A percentile compares a stretch with the other conserved stretches of the same genome.
These are phyloP conservation scores for Fonsecaea multimorphosa DNA, from an alignment of 2,329 filamentous ascomycete species.

Conservation along the genomic window DNA sequence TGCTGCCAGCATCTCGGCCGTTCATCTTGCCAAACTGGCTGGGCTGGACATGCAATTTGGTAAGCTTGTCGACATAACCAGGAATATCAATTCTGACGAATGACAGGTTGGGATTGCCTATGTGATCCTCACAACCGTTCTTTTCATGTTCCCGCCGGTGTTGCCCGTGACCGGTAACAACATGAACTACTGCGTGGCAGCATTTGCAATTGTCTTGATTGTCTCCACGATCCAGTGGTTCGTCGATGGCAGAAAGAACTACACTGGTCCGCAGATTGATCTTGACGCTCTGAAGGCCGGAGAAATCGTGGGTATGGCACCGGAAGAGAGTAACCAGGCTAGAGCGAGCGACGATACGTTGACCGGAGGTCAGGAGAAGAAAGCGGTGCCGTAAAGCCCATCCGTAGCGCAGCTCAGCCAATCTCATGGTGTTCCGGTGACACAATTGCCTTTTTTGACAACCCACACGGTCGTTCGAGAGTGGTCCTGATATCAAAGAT, in stretches of 20 bases:
- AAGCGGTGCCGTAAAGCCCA: neutral
- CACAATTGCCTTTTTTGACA: neutral
- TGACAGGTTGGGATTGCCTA: constrained; percentile 64
- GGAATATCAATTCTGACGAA: constrained; percentile 26
- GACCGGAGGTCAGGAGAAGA: constrained; percentile 14
- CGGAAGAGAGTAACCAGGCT: constrained; percentile 19
- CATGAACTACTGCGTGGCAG: constrained; percentile 67
- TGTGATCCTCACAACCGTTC: constrained; percentile 71
- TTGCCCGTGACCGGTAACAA: constrained; percentile 68
- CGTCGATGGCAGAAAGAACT: constrained; percentile 67
- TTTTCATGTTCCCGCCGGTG: constrained; percentile 76
- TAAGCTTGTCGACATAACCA: constrained; percentile 41
- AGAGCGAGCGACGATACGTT: constrained; percentile 24
- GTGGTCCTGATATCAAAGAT: neutral
- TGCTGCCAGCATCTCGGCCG: constrained; percentile 64
- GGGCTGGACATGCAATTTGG: constrained; percentile 66
- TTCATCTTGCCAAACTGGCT: constrained; percentile 63
- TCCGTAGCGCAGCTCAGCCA: neutral
- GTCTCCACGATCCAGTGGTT: constrained; percentile 66
- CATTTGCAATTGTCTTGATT: constrained; percentile 63
- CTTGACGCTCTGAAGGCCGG: constrained; percentile 44
- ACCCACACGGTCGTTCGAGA: neutral
- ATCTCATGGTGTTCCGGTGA: neutral
- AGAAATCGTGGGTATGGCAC: constrained; percentile 36
- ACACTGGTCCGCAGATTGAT: constrained; percentile 59